Evolutionary conservation across 768 basidiomycete species (phyloP), one percentile per base, ranked within the genome.

Genomic region (Amanita subjunquillea): DNA sequence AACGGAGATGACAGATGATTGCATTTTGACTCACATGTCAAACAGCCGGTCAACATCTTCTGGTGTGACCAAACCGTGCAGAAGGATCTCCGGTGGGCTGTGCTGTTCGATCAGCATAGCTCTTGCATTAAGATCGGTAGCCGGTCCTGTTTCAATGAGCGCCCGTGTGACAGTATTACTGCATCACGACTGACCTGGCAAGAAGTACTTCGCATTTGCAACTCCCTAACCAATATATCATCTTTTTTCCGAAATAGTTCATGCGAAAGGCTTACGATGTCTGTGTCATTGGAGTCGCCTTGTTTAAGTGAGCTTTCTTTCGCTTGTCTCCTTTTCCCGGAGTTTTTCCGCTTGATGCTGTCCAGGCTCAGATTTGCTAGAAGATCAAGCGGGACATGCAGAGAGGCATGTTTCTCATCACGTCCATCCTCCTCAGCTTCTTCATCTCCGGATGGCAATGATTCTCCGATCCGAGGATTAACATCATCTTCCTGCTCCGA

Each of bases 11-110:
- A n/a, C 23, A 25, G 32, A 46, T 29, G 29, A 5, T 8, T 20
- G 4, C 23, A 39, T 36, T 27, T 54, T 22, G 6, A 74, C 88
- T 30, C 58, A 89, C 86, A 91, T 87, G 32, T 87, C 75, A 58
- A 91, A 92, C n/a, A 92, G 66, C 57, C 83, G 83, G 54, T 90
- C 84, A 2, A 91, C 87, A 55, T 91, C 89, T 44, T 79, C 78
- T 0, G 84, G 78, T 1, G 80, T 82, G 34, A 92, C 86, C 20
- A 92, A 67, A 8, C 86, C 86, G 58, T 90, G 88, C 2, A 88
- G 77, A 39, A 91, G 62, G 52, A 92, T 89, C 59, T 90, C 88
- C 0, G 89, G 89, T 0, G 87, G 84, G 57, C 78, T 85, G 57
- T 87, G 84, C 54, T 78, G 82, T 59, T 89, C 87, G 43, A 90